Percentiles rank a stretch among this genome's conserved stretches.
Conservation (phyloP, 306 rosid genomes). For the Carpinus fangiana region DNA sequence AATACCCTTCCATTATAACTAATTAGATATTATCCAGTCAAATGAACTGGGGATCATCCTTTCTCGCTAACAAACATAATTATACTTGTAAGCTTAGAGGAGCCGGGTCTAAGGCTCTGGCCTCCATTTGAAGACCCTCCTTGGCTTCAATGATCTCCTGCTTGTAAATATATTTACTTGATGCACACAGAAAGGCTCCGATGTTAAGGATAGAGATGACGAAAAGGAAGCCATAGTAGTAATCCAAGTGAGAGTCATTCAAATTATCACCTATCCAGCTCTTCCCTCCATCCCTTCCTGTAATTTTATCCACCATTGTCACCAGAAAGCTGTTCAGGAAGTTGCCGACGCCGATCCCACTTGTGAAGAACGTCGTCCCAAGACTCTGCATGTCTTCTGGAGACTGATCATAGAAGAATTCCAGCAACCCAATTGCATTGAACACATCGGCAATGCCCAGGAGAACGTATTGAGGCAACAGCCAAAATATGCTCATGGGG, state of each 20-base stretch:
- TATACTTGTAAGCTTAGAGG: slow-evolving; percentile 44
- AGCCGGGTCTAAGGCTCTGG: slow-evolving; percentile 30
- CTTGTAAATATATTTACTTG: slow-evolving; percentile 54
- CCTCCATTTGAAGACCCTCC: slow-evolving; percentile 33
- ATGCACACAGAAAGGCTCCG: slow-evolving; percentile 47
- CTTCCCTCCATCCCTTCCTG: slow-evolving; percentile 43
- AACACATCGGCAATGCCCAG: slow-evolving; percentile 67
- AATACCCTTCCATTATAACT: too few species aligned
- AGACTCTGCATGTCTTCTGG: slow-evolving; percentile 80
- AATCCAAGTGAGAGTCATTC: slow-evolving; percentile 67
- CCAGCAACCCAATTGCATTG: slow-evolving; percentile 60
- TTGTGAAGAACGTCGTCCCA: slow-evolving; percentile 73
- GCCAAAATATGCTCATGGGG: slow-evolving; percentile 80
- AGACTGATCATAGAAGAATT: slow-evolving; percentile 81
- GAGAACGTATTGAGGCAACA: slow-evolving; percentile 62
- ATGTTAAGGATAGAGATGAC: slow-evolving; percentile 50
- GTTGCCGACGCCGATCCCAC: slow-evolving; percentile 70
- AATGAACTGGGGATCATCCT: too few species aligned
- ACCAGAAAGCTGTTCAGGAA: slow-evolving; percentile 62
- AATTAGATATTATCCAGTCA: too few species aligned
- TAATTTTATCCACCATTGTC: slow-evolving; percentile 48
- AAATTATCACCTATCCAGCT: slow-evolving; percentile 70
- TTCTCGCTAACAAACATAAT: too few species aligned
- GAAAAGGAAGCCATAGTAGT: slow-evolving; percentile 62
- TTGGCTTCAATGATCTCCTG: slow-evolving; percentile 35